Base-by-base conservation (phyloP, 2,329 filamentous ascomycete genomes). In the Paecilomyces formosus region DNA sequence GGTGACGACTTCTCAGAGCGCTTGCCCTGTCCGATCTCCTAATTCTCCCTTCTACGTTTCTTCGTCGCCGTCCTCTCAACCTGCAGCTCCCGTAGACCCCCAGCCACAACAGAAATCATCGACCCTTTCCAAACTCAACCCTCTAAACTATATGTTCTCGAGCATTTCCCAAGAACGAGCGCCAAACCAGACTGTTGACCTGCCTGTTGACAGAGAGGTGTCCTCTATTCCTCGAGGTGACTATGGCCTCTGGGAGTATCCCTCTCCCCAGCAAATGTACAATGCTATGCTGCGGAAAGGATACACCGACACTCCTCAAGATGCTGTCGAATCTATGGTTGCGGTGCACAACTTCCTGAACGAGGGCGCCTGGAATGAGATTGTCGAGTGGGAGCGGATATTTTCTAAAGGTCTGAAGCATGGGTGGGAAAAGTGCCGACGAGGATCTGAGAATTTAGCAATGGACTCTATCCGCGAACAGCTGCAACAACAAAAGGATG, bases 191-290 rank as follows among this genome's bases (percentile, higher is more conserved):
- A 82, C 84, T 3, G 76, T 89, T 26, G 79, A 82, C 24, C 84
- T 99, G 0, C 89, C 92, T 0, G 88, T 92, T 1, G 83, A 86
- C 6, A 89, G 94, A 65, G 92, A 97, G 74, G 78, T 83, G 30
- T 96, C 90, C 0, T 92, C 92, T 0, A 99, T 99, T 66, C 94
- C 94, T n/a, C 89, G 89, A 65, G 90, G 89, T 68, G 86, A 88
- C 66, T 82, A 87, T 56, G 85, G 86, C 53, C 95, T 90, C 68
- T 99, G 94, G 94, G 94, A 97, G 75, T 99, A 99, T 72, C 94
- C 94, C 0, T 97, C 92, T 0, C 93, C 94, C 0, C 94, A 99
- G 78, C 94, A 99, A 76, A 99, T 99, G 94, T 99, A 97, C 81
- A 97, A 99, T 70, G 94, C 94, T 7, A 88, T 99, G 77, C 79